A percentile compares a stretch with the other conserved stretches of the same genome.
phyloP scores from a whole-genome alignment of 257 asterid species.

The Echites panduratus region DNA sequence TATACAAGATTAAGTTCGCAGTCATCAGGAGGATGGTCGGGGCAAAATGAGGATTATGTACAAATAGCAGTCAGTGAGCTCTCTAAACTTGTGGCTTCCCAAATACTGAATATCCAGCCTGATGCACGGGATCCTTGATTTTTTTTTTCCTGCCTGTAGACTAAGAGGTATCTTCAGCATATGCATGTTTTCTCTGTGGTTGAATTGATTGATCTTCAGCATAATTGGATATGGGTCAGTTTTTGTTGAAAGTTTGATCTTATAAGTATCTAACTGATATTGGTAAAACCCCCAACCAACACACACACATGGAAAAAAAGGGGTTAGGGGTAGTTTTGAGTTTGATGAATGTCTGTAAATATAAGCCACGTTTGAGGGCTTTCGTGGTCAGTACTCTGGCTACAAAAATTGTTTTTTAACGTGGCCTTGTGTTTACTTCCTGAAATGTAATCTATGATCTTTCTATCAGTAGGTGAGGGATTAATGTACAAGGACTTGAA shows the following conservation, averaged over 20 bases:
- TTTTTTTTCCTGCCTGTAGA: background rate
- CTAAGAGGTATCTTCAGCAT: background rate
- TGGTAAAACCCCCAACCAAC: no score
- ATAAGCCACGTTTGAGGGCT: background rate
- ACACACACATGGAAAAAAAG: no score
- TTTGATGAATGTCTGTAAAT: background rate
- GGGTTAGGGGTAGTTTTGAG: no score
- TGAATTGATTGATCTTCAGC: background rate
- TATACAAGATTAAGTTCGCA: constrained; percentile 43
- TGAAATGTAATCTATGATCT: no score
- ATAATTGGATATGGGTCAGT: background rate
- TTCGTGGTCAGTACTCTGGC: no score
- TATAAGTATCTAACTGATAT: background rate
- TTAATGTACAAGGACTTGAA: background rate
- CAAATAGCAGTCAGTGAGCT: constrained; percentile 49
- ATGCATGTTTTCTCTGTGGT: background rate
- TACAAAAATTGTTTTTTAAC: no score
- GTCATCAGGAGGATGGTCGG: constrained; percentile 32
- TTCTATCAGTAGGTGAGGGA: no score
- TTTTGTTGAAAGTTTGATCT: background rate
- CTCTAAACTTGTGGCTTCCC: constrained; percentile 50
- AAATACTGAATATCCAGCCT: constrained; percentile 43
- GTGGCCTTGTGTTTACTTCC: no score
- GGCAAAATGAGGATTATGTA: constrained; percentile 42
- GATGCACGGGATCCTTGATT: constrained; percentile 43